A percentile compares a stretch with the other conserved stretches of the same genome.
Evolutionary conservation across 306 rosid species (phyloP).

Genomic region (Prunus mira): DNA sequence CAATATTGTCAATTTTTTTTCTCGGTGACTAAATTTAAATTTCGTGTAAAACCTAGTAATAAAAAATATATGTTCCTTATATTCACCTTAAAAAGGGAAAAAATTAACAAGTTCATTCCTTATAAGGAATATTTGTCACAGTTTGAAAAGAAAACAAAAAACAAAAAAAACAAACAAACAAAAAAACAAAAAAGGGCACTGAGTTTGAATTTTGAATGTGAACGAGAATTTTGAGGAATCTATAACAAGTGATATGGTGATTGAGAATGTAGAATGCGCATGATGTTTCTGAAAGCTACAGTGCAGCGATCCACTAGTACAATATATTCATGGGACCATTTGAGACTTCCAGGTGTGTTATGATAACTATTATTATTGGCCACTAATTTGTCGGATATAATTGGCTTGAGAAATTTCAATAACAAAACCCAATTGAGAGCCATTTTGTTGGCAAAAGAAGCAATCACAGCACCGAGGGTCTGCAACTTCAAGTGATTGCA

Average conservation of each 20-base stretch:
- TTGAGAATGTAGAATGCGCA: background rate
- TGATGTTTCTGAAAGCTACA: background rate
- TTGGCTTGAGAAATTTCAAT: background rate
- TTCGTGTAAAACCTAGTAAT: fast-evolving
- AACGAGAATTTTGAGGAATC: background rate
- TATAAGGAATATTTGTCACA: background rate
- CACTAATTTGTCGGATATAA: background rate
- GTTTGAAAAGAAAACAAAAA: too few species aligned
- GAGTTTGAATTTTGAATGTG: background rate
- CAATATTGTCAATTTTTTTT: too few species aligned
- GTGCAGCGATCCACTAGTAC: background rate
- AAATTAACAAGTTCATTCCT: background rate
- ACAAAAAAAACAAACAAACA: background rate
- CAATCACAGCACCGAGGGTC: too few species aligned
- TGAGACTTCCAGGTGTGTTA: background rate
- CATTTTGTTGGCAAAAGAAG: too few species aligned
- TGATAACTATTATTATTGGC: background rate
- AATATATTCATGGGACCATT: background rate
- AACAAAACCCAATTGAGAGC: background rate
- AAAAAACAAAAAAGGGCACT: background rate
- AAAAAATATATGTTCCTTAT: too few species aligned
- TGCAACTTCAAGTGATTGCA: too few species aligned
- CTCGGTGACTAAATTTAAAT: too few species aligned
- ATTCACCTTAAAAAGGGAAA: background rate
- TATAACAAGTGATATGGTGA: background rate